These are phyloP conservation scores for Cercis canadensis DNA, from an alignment of 306 rosid genomes.

Conservation along the genomic window DNA sequence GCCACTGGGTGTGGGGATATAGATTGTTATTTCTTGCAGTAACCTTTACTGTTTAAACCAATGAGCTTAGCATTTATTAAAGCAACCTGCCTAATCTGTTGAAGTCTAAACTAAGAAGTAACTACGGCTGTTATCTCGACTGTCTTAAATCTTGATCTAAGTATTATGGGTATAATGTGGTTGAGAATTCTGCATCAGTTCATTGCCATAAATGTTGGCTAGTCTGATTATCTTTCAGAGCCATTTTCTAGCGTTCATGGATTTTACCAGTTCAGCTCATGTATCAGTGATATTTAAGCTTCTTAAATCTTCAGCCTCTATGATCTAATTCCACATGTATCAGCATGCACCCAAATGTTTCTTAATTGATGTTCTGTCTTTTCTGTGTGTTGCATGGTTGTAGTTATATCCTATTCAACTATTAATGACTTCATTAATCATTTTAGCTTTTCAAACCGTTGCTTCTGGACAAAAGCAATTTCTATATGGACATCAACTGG, in stretches of 20 bases:
- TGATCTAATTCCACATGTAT: conserved; percentile 7
- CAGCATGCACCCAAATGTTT: conserved; percentile 11
- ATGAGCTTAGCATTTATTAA: too few species aligned
- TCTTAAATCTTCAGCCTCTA: background rate
- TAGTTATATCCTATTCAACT: background rate
- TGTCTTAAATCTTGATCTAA: too few species aligned
- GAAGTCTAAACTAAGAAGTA: too few species aligned
- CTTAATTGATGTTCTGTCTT: conserved; percentile 10
- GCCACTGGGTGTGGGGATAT: too few species aligned
- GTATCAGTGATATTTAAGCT: background rate
- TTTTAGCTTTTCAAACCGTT: conserved; percentile 80
- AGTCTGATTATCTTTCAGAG: conserved; percentile 5
- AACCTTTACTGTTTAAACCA: too few species aligned
- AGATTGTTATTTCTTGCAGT: too few species aligned
- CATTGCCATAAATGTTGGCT: conserved; percentile 6
- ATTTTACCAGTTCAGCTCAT: conserved; percentile 10
- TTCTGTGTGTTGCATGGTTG: too few species aligned
- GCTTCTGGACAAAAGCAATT: conserved; percentile 80
- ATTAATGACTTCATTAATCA: background rate
- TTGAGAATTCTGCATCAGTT: background rate
- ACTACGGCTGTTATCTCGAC: too few species aligned
- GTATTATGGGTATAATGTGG: too few species aligned
- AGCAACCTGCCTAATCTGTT: too few species aligned
- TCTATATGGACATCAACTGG: conserved; percentile 88
- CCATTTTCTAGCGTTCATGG: background rate